Percentiles rank a stretch among this genome's conserved stretches.
phyloP scores from a whole-genome alignment of 2,329 filamentous ascomycete species.

The Bipolaris bicolor region DNA sequence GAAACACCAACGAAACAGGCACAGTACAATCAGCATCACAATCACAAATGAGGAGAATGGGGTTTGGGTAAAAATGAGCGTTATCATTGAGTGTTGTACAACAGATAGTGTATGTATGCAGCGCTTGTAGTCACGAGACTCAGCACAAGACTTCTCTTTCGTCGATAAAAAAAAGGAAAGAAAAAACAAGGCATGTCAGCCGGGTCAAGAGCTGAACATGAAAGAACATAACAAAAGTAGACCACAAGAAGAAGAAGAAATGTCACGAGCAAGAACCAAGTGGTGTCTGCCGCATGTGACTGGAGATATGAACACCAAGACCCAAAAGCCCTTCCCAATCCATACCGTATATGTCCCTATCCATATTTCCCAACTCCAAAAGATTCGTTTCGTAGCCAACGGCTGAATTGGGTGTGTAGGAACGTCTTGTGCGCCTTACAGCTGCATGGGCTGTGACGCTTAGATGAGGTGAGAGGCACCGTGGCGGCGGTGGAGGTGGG shows the following conservation, averaged over 20 bases:
- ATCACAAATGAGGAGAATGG: background rate
- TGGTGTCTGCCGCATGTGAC: constrained; percentile 11
- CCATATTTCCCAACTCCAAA: constrained; percentile 30
- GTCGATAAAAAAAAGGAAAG: constrained; percentile 14
- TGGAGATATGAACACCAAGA: constrained; percentile 25
- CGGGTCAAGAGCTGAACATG: constrained; percentile 20
- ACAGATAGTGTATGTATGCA: constrained; percentile 16
- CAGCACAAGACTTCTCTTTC: constrained; percentile 18
- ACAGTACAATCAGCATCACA: background rate
- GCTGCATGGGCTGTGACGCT: constrained; percentile 11
- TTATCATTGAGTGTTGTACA: constrained; percentile 24
- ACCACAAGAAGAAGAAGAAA: constrained; percentile 11
- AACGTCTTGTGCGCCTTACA: constrained; percentile 3
- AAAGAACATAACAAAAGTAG: constrained; percentile 19
- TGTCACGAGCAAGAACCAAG: constrained; percentile 18
- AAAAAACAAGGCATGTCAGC: constrained; percentile 22
- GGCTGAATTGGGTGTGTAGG: constrained; percentile 13
- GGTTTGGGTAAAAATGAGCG: constrained; percentile 14
- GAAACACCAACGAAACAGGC: background rate
- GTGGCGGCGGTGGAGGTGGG: constrained; percentile 40
- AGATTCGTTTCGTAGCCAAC: constrained; percentile 25
- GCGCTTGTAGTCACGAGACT: constrained; percentile 16
- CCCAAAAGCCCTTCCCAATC: constrained; percentile 14
- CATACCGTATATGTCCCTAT: constrained; percentile 14
- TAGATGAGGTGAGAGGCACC: constrained; percentile 31